Evolutionary conservation across 1,284 basidiomycete genomes (phyloP).

Genomic region (Trichosporon ovoides): DNA sequence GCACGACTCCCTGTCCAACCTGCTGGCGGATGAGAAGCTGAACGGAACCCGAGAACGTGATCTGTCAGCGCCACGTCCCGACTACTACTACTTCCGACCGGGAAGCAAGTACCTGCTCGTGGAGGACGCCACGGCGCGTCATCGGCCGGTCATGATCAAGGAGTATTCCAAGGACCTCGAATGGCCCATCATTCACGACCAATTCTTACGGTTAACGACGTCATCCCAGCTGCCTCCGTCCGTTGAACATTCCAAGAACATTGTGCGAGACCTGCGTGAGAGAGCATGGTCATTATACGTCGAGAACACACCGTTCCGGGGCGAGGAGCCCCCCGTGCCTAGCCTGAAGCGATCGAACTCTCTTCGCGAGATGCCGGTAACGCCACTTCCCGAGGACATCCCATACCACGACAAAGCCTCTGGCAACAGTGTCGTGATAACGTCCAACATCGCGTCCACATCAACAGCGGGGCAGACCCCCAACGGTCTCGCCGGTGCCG

Average conservation of each 20-base stretch:
- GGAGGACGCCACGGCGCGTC: slow-evolving; percentile 78
- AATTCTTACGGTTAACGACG: slow-evolving; percentile 41
- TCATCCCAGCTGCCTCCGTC: slow-evolving; percentile 24
- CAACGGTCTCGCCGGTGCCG: slow-evolving; percentile 22
- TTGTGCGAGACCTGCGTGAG: slow-evolving; percentile 33
- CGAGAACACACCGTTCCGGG: slow-evolving; percentile 31
- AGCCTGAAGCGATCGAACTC: slow-evolving; percentile 33
- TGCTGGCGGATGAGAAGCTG: slow-evolving; percentile 81
- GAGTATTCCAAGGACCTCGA: slow-evolving; percentile 52
- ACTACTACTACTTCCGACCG: slow-evolving; percentile 82
- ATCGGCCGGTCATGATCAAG: slow-evolving; percentile 54
- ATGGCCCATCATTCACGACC: slow-evolving; percentile 54
- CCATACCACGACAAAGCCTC: slow-evolving; percentile 69
- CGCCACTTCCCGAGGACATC: slow-evolving; percentile 29
- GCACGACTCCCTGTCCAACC: slow-evolving; percentile 50
- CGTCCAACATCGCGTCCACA: slow-evolving; percentile 82
- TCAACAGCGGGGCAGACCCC: slow-evolving; percentile 52
- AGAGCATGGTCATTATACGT: slow-evolving; percentile 41
- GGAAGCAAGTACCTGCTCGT: slow-evolving; percentile 77
- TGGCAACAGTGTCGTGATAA: slow-evolving; percentile 88
- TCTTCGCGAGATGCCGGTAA: slow-evolving; percentile 25
- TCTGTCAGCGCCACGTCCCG: slow-evolving; percentile 74
- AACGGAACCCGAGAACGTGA: slow-evolving; percentile 88
- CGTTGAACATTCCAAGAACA: slow-evolving; percentile 8
- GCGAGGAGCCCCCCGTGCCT: slow-evolving; percentile 33